Evolutionary conservation across 1,139 yeast species (phyloP).

Genomic region (Candida tropicalis): DNA sequence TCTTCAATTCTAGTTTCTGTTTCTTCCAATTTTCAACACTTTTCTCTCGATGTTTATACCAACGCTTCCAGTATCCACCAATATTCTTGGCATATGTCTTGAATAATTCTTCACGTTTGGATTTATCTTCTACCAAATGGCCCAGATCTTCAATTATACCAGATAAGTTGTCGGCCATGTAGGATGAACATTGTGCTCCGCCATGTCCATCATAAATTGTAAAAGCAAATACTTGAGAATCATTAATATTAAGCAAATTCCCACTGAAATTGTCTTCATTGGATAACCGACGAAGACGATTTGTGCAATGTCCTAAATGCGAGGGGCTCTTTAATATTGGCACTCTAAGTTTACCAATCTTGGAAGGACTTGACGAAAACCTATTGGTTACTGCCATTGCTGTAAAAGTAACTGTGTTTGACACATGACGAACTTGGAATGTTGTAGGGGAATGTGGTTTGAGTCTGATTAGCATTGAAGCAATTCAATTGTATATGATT

Average conservation of each 20-base stretch:
- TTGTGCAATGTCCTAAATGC: constrained; percentile 77
- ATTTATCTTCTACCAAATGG: constrained; percentile 26
- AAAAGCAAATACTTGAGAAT: constrained; percentile 53
- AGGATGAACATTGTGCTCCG: constrained; percentile 72
- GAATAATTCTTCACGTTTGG: constrained; percentile 38
- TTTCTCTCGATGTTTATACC: constrained; percentile 56
- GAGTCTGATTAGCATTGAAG: constrained; percentile 1
- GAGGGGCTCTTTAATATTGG: constrained; percentile 70
- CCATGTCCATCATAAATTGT: constrained; percentile 95
- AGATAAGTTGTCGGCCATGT: constrained; percentile 56
- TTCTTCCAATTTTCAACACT: constrained; percentile 43
- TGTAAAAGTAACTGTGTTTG: constrained; percentile 31
- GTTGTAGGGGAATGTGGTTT: neutral
- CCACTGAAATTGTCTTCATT: constrained; percentile 84
- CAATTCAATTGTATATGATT: neutral
- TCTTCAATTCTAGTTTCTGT: constrained; percentile 22
- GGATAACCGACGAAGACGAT: constrained; percentile 72
- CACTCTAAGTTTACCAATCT: constrained; percentile 39
- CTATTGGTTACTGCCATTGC: constrained; percentile 23
- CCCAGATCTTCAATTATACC: constrained; percentile 53
- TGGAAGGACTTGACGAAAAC: constrained; percentile 17
- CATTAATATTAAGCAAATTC: constrained; percentile 27
- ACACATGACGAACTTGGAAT: constrained; percentile 18
- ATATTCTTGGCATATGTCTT: constrained; percentile 56
- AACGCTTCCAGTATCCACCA: constrained; percentile 89